Evolutionary conservation across 805 yeast genomes (phyloP).

Genomic region (Wickerhamomyces canadensis): DNA sequence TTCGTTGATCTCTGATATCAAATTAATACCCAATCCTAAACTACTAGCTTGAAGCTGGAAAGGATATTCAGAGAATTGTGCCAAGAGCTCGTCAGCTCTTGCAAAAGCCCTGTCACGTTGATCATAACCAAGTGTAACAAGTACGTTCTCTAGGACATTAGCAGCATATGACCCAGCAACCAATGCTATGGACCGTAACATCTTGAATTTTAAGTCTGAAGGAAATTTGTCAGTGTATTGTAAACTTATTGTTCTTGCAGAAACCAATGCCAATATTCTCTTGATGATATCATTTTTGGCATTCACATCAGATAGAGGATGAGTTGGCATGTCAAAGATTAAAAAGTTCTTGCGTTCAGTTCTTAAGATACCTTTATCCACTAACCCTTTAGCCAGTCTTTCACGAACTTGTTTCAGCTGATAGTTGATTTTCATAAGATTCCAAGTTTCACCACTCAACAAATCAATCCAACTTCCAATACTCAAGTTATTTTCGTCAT

Average conservation of each 20-base stretch:
- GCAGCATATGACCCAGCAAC: conserved; percentile 93
- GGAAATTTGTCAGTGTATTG: conserved; percentile 63
- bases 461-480: conserved; percentile 92
- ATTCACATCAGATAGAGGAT: conserved; percentile 83
- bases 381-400: conserved; percentile 91
- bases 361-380: conserved; percentile 92
- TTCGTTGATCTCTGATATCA: conserved; percentile 39
- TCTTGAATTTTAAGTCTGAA: conserved; percentile 56
- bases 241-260: conserved; percentile 62
- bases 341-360: conserved; percentile 94
- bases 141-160: conserved; percentile 87
- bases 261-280: conserved; percentile 64
- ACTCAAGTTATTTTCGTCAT: conserved; percentile 69
- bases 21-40: conserved; percentile 66
- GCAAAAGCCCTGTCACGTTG: conserved; percentile 88
- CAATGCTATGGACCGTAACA: conserved; percentile 73
- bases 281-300: conserved; percentile 76
- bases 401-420: conserved; percentile 97
- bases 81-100: conserved; percentile 87
- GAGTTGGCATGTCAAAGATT: conserved; percentile 97
- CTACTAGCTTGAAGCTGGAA: conserved; percentile 57
- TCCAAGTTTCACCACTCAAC: conserved; percentile 96
- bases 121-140: conserved; percentile 72
- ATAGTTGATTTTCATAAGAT: conserved; percentile 85
- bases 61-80: conserved; percentile 81